Base-by-base conservation (phyloP, 768 basidiomycete species). In the Fistulinella prunicolor region DNA sequence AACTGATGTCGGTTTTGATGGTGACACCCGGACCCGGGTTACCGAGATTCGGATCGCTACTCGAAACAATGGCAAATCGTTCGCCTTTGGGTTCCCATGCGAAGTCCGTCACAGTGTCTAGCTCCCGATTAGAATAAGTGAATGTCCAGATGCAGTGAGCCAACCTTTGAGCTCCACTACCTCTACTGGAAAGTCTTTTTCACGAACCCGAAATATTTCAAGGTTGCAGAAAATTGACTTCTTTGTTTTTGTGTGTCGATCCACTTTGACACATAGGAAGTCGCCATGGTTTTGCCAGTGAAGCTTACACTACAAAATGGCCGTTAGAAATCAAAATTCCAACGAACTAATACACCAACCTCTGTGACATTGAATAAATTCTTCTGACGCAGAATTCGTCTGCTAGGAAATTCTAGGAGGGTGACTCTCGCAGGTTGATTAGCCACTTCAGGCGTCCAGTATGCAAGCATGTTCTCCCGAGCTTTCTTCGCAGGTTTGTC, bases 51-150 rank as follows among this genome's bases (percentile, higher is more conserved):
- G 94, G 92, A 65, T 99, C 96, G 67, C 74, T 89, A 53, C 89
- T 93, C 4, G 94, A 90, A 46, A 98, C 88, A 54, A 98, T 92
- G 36, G 90, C 92, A 71, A 98, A 99, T 28, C 96, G 86, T 62
- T 91, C 87, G 53, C 95, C 93, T 66, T 86, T 87, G n/a, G 96
- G 95, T 68, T 98, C 96, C 96, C 96, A 98, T 38, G 93, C 92
- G 68, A 99, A 98, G 60, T 95, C 93, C 44, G 85, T 85, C 32
- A 95, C 95, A 30, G 92, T 83, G 68, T 97, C 95, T 93, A 62
- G 34, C 44, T 13, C 38, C 30, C 52, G 51, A 41, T 59, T 52
- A 53, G 51, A 38, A 47, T 3, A 41, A 37, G 28, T 37, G 19
- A 23, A 26, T 23, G 17, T 23, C 17, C 46, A 38, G 12, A 23